Evolutionary conservation across 352 stramenopile genomes (phyloP), one percentile per base, ranked within the genome.

Genomic region (Elongisporangium undulatum): DNA sequence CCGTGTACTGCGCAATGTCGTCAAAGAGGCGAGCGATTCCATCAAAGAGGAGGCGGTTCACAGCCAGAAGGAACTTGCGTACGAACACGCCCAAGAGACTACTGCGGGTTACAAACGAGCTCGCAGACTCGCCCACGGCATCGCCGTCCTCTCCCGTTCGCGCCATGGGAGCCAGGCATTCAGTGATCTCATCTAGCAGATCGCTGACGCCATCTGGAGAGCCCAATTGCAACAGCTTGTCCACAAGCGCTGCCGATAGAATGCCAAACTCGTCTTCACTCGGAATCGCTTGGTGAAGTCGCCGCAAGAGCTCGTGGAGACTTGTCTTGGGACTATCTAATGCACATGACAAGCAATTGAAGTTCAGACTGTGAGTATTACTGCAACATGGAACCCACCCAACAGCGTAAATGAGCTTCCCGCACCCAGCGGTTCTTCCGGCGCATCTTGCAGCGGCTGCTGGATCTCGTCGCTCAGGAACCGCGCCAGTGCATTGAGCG

Each of bases 31-130:
- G 64, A 24, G 79, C 86, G n/a, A 92, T 61, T 4, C 83, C 81
- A 22, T 92, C 83, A 22, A 92, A 92, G 41, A 92, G 53, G 39
- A 85, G 45, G 0, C 79, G 67, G 51, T 87, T 82, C 16, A 85
- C 63, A 1, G 68, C 66, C 26, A 92, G 51, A n/a, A 89, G 66
- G 54, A 92, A 87, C 49, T 69, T 75, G 21, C 83, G 81, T 51
- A 92, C 77, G 54, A 90, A 92, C 16, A 90, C 60, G 1, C 83
- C 83, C 19, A 92, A 64, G 50, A 87, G 55, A 58, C 82, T 92
- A 22, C 62, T 70, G 22, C 82, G 72, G 29, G 67, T 68, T 19
- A 92, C 69, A 34, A 73, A 64, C 16, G 70, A 71, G 59, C 62
- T 83, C n/a, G 82, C 64, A 0, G 75, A 81, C 58, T 87, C 75